Conservation (phyloP, 768 basidiomycete genomes). For the Mycena pura region DNA sequence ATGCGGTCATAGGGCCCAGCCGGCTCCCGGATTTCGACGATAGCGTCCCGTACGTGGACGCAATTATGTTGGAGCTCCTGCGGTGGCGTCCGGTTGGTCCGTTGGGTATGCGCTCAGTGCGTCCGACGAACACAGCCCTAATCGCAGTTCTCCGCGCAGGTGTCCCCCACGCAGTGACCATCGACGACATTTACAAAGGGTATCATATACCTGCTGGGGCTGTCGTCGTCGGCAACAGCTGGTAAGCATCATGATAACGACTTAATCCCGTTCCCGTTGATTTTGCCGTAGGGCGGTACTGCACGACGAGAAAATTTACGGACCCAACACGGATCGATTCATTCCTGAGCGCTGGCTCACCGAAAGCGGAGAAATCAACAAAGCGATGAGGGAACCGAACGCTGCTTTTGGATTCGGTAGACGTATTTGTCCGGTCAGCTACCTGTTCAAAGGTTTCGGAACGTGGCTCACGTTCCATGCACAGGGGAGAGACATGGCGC, state of each 20-base stretch:
- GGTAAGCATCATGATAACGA: not conserved
- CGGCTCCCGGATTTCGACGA: conserved; percentile 23
- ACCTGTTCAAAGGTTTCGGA: not conserved
- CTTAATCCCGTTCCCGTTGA: not conserved
- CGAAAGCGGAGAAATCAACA: conserved; percentile 10
- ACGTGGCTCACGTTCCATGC: not conserved
- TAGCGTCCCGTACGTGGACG: conserved; percentile 28
- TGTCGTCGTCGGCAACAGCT: conserved; percentile 29
- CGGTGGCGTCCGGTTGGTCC: conserved; percentile 25
- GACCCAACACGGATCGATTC: conserved; percentile 32
- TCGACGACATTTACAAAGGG: conserved; percentile 31
- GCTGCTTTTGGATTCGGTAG: conserved; percentile 27
- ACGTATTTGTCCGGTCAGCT: conserved; percentile 8
- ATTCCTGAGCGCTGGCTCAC: conserved; percentile 31
- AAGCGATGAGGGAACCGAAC: not conserved
- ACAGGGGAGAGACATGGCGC: conserved; percentile 28
- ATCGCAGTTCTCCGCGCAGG: not conserved
- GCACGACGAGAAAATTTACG: conserved; percentile 30
- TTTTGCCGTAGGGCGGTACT: conserved; percentile 21
- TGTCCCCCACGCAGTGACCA: conserved; percentile 21
- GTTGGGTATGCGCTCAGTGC: not conserved
- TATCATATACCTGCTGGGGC: conserved; percentile 33
- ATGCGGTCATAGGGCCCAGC: conserved; percentile 22
- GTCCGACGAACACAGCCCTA: not conserved
- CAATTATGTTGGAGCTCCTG: conserved; percentile 23